Evolutionary conservation across 2,329 filamentous ascomycete species (phyloP), one percentile per base, ranked within the genome.

Genomic region (Emydomyces testavorans): DNA sequence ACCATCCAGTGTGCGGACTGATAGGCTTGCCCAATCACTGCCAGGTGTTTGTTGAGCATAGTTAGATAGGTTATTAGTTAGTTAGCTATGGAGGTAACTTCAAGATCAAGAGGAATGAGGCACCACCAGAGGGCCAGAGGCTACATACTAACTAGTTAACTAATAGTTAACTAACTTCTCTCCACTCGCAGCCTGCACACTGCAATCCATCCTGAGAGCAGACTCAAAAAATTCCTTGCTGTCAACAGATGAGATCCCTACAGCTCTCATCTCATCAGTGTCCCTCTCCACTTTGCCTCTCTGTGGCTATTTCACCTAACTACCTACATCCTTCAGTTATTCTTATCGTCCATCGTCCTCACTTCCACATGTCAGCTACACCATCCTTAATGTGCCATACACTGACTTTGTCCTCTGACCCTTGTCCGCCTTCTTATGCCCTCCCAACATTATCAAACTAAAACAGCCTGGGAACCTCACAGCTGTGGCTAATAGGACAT

Each of bases 141-240:
- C 35, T 8, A 6, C n/a, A n/a, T n/a, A n/a, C n/a, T n/a, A n/a
- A n/a, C n/a, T n/a, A n/a, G 29, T 31, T 31, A 31, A 31, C 4
- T 10, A 11, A 11, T 28, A 10, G 29, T 31, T 8, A 31, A 31
- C 29, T 11, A 31, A 8, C 4, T n/a, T 31, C 38, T 29, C 28
- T 34, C 29, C 40, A 32, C 29, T 42, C 24, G 26, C 36, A 39
- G 20, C 40, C 39, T 34, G 40, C 40, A 34, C 40, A 29, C 40
- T 29, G 40, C 15, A 29, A 43, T 46, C 43, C 43, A 46, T 36
- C 34, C 32, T 46, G 43, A 20, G 16, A n/a, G n/a, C n/a, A 37
- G n/a, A 37, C 31, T 38, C 43, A n/a, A n/a, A 21, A 31, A 37
- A 29, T 46, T 46, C 28, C 38, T 31, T 38, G 43, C 43, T 36